Base-by-base conservation (phyloP, 352 stramenopile genomes). In the Phytophthora cajani region DNA sequence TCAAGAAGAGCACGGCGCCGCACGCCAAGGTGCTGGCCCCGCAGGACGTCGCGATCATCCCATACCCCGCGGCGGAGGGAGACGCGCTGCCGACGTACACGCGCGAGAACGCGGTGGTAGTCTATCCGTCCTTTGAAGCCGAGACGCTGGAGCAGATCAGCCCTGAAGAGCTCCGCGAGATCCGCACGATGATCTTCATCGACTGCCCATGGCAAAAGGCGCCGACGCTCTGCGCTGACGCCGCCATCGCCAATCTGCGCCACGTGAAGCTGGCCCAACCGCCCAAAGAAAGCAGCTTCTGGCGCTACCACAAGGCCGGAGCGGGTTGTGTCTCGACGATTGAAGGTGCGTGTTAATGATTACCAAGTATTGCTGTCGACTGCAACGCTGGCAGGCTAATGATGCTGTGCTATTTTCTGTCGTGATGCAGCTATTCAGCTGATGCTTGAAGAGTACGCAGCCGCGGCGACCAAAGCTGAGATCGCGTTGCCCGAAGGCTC, bases 1-100 rank as follows among this genome's bases (percentile, higher is more conserved):
- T 91, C 62, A 93, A 93, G 72, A 96, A 96, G 74, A 96, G 89
- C 78, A 95, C 89, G 33, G 89, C 89, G 25, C 86, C 89, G n/a
- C 87, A 95, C 46, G 89, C 86, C 53, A 96, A 95, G 68, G 80
- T 93, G 32, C 64, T 96, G 19, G 87, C 89, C 17, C 80, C 85
- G 1, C 51, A 84, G 2, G 82, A 95, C 59, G 87, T 94, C 8
- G 65, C 87, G 67, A 93, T 96, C 67, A 72, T 95, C 7, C 79
- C 75, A 11, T 89, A 81, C 21, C 84, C 82, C 4, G 19, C 44
- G 5, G 38, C 6, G 3, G 72, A 90, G 14, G 65, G 63, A 38
- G 59, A 74, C 9, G 47, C 33, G 1, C 27, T 66, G 17, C 73
- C 81, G 10, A 69, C 58, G 19, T 96, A 95, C 65, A 87, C 88